Evolutionary conservation across 768 basidiomycete species (phyloP), one percentile per base, ranked within the genome.

Genomic region (Trichaptum fuscoviolaceum): DNA sequence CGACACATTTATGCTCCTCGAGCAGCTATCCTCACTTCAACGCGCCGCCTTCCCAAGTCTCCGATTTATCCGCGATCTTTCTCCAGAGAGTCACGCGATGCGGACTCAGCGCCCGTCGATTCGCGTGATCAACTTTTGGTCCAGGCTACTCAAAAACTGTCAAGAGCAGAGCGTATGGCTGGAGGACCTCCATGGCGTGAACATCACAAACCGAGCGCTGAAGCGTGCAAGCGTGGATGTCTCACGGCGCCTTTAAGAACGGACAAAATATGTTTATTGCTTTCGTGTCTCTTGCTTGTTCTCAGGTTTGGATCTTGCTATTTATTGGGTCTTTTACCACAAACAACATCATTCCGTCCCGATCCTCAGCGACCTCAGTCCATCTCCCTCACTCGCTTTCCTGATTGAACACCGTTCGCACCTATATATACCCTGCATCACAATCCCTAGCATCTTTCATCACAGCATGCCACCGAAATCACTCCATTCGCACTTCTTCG

Each of bases 31-130:
- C 60, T 86, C 83, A 65, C 74, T 91, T 23, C 71, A 91, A 20
- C 77, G 82, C 63, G 70, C 75, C 7, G 87, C 88, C 63, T 91
- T 91, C 73, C 90, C 90, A 26, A 73, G 75, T 15, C 74, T 91
- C 66, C 76, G 77, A 68, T 87, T 82, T 71, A 80, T 92, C 63
- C 77, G 90, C 42, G 90, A 92, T 76, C 77, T 92, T 75, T 87
- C 87, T 72, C 77, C 77, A 71, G 81, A 80, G 66, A 87, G 86
- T 65, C 84, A 88, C 70, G 67, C 69, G 24, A 83, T 91, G 78
- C 79, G 90, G 36, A 70, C 78, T 61, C 75, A 75, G 26, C 72
- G 73, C 58, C 75, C 81, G 35, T 72, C 76, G 67, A 71, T 71
- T 58, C 73, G 79, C 64, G 73, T 81, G 57, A 58, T 77, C 62